Conservation (phyloP, 1,139 yeast genomes). For the Lodderomyces parapsilosis region DNA sequence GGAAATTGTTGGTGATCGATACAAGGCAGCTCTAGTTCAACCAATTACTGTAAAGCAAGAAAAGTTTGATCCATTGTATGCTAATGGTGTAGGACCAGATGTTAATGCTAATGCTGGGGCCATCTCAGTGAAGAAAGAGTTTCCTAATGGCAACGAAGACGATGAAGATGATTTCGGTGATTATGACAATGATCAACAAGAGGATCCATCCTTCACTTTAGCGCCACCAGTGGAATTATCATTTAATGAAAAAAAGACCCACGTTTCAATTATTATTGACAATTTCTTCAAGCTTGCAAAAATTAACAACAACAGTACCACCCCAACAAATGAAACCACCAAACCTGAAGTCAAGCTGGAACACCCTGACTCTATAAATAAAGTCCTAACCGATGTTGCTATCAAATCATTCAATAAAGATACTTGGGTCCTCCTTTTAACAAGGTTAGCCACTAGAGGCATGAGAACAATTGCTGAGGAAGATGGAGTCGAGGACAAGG, state of each 20-base stretch:
- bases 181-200: constrained; percentile 38
- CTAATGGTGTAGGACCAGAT: no score
- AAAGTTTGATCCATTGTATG: background rate
- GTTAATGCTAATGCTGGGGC: background rate
- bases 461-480: constrained; percentile 34
- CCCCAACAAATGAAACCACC: background rate
- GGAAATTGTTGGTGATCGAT: constrained; percentile 65
- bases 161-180: constrained; percentile 19
- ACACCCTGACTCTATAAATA: constrained; percentile 16
- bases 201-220: constrained; percentile 48
- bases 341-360: constrained; percentile 16
- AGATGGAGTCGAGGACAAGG: constrained; percentile 21
- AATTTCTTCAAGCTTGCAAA: constrained; percentile 54
- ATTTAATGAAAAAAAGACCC: constrained; percentile 51
- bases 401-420: constrained; percentile 64
- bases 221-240: constrained; percentile 57
- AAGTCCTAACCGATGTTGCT: constrained; percentile 53
- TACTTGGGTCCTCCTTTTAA: constrained; percentile 75
- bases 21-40: constrained; percentile 27
- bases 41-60: background rate
- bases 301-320: constrained; percentile 3
- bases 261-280: constrained; percentile 48
- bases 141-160: constrained; percentile 5
- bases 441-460: constrained; percentile 82
- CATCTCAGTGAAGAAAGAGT: constrained; percentile 6